A percentile compares a stretch with the other conserved stretches of the same genome.
Conservation (phyloP, 768 basidiomycete genomes). For the Lactarius akahatsu region DNA sequence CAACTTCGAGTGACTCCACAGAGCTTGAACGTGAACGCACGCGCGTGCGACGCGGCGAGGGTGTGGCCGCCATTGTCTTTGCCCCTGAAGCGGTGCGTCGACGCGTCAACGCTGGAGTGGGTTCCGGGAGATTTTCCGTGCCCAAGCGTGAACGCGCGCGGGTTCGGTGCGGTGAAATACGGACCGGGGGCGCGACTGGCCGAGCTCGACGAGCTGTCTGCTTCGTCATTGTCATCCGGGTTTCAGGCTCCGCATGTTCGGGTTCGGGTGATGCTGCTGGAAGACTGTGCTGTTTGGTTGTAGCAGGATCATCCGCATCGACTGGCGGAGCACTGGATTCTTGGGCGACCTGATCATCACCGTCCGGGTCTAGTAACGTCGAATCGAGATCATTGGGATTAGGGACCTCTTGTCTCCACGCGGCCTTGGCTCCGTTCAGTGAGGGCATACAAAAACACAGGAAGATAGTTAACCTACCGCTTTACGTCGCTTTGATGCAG, state of each 20-base stretch:
- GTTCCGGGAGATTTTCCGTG: background rate
- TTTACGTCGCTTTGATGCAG: background rate
- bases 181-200: background rate
- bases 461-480: background rate
- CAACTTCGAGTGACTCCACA: background rate
- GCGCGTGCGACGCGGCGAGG: background rate
- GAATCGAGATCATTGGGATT: background rate
- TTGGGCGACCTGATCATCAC: background rate
- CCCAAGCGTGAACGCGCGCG: background rate
- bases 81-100: background rate
- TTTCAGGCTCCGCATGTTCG: background rate
- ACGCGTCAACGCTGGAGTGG: background rate
- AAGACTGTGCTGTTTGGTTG: background rate
- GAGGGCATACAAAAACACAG: background rate
- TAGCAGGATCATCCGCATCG: background rate
- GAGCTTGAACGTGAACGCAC: slow-evolving; percentile 2
- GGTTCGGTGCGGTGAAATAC: slow-evolving; percentile 3
- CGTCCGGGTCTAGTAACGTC: background rate
- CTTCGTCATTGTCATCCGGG: background rate
- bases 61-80: background rate
- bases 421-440: background rate
- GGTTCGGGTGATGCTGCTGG: background rate
- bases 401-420: background rate
- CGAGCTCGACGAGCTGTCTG: background rate
- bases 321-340: background rate